Base-by-base conservation (phyloP, 495 filamentous ascomycete genomes). In the Penicillium cinerascens region DNA sequence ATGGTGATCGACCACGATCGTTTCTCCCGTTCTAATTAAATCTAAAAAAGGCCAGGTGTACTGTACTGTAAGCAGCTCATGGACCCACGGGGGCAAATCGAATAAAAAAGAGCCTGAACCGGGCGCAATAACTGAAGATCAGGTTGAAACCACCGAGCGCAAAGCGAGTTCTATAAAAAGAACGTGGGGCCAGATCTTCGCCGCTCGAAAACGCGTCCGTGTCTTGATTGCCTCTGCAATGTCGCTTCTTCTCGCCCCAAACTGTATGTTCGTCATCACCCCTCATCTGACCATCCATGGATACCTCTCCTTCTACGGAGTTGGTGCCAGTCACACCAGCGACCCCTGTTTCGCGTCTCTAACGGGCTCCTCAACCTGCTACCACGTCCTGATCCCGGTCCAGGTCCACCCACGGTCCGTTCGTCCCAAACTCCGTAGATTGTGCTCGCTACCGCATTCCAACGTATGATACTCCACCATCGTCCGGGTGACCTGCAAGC, bases 1-100 rank as follows among this genome's bases (percentile, higher is more conserved):
- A 56, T 54, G 51, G 54, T 13, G 54, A 60, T 60, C 53, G 53
- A 40, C 57, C 52, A 46, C 16, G 49, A 43, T 29, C 37, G 0
- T 43, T 40, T 38, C 46, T 39, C 46, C 33, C 36, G 33, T 40
- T 56, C 55, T 55, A 56, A 61, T 51, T 49, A 52, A 55, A 51
- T 47, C 42, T 46, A 44, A 43, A 44, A 47, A 39, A 25, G 47
- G 25, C 37, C 37, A 49, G 25, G 47, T 33, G 37, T n/a, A n/a
- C n/a, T n/a, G n/a, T n/a, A n/a, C n/a, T n/a, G n/a, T 40, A 27
- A 47, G 20, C 5, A 18, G 3, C 20, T 9, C 13, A 20, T 13
- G 29, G 29, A 11, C 29, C 29, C 11, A 29, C 35, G 35, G 38
- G 15, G 38, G 38, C 38, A 41, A 41, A 41, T 13, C 29, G 29